Evolutionary conservation across 345 rosid species (phyloP).

Genomic region (Luvunga scandens): DNA sequence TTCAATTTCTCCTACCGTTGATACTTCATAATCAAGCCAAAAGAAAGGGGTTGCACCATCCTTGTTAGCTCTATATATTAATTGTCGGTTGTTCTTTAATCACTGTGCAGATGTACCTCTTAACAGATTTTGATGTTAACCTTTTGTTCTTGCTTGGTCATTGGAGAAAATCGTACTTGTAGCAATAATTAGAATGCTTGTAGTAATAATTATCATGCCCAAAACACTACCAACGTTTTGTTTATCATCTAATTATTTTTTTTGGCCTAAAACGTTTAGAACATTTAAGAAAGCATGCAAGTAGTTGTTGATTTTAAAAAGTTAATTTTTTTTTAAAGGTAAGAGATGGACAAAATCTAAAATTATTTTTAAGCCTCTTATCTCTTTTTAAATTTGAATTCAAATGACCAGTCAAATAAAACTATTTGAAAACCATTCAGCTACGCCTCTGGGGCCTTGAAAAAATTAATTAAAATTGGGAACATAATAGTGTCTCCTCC

Average conservation of each 20-base stretch:
- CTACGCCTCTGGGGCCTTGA: no score
- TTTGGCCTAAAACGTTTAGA: neutral
- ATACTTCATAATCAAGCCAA: conserved; percentile 34
- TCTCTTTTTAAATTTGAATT: no score
- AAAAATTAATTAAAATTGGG: no score
- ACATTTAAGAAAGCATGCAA: neutral
- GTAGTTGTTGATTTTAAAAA: neutral
- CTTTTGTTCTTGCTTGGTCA: neutral
- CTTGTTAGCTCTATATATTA: conserved; percentile 17
- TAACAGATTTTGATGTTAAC: conserved; percentile 37
- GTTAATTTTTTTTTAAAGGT: no score
- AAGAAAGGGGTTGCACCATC: neutral
- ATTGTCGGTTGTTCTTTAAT: conserved; percentile 34
- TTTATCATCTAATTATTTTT: neutral
- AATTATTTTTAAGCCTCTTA: no score
- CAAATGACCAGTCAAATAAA: no score
- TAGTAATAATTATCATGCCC: neutral
- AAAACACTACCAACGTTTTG: neutral
- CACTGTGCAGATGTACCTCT: neutral
- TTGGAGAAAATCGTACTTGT: neutral
- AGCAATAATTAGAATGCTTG: neutral
- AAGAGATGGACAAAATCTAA: no score
- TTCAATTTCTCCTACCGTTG: conserved; percentile 24
- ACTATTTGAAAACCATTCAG: no score
- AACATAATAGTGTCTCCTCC: no score